Evolutionary conservation across 257 asterid species (phyloP).

Genomic region (Datura wrightii): DNA sequence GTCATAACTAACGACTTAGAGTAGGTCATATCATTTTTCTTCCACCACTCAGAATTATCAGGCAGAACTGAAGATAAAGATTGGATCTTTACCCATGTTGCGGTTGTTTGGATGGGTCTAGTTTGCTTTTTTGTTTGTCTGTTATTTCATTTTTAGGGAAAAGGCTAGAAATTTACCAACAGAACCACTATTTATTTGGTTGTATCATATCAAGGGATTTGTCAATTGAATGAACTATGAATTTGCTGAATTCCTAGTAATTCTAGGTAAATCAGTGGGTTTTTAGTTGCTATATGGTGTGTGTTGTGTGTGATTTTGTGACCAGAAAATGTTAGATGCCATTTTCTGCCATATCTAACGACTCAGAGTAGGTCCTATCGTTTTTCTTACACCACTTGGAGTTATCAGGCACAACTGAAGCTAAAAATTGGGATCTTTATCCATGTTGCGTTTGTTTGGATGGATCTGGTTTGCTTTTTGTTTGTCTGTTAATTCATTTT

Average conservation of each 20-base stretch:
- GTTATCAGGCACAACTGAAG: conserved; percentile 21
- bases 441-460: conserved; percentile 6
- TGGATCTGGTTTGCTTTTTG: conserved; percentile 26
- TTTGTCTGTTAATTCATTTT: conserved; percentile 31
- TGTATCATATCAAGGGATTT: conserved; percentile 2
- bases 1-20: background rate
- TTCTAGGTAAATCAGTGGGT: conserved; percentile 44
- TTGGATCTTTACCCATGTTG: conserved; percentile 46
- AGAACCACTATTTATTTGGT: background rate
- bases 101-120: conserved; percentile 22
- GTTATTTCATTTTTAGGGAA: conserved; percentile 34
- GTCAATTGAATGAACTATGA: conserved; percentile 39
- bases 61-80: conserved; percentile 35
- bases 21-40: background rate
- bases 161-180: background rate
- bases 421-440: conserved; percentile 49
- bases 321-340: conserved; percentile 42
- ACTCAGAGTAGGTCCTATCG: conserved; percentile 17
- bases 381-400: background rate
- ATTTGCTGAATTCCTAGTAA: conserved; percentile 17
- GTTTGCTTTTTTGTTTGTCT: conserved; percentile 20
- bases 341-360: conserved; percentile 8
- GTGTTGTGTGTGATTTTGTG: conserved; percentile 25
- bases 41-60: background rate
- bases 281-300: conserved; percentile 34